Percentiles rank a stretch among this genome's conserved stretches.
Conservation (phyloP, 2,329 filamentous ascomycete species). For the Talaromyces sp. region DNA sequence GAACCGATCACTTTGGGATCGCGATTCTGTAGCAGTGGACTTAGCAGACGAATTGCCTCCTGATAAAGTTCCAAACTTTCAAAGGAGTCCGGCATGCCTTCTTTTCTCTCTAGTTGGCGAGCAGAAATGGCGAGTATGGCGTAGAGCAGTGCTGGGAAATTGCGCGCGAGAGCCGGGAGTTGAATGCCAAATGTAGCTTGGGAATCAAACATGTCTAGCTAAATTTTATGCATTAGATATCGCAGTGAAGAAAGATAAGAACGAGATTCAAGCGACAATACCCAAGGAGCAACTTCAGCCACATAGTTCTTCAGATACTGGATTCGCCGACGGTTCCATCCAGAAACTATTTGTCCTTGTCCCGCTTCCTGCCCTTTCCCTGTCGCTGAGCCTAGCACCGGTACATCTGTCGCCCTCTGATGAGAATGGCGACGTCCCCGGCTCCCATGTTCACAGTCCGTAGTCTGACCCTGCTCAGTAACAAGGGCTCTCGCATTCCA, state of each 20-base stretch:
- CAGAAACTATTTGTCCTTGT: not conserved
- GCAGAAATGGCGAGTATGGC: slow-evolving; percentile 55
- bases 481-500: not conserved
- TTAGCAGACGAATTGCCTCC: slow-evolving; percentile 49
- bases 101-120: slow-evolving; percentile 52
- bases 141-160: slow-evolving; percentile 46
- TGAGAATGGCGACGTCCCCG: not conserved
- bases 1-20: slow-evolving; percentile 52
- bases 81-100: slow-evolving; percentile 43
- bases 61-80: slow-evolving; percentile 55
- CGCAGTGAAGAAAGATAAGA: not conserved
- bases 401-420: not conserved
- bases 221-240: not conserved
- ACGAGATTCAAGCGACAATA: not conserved
- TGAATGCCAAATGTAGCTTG: slow-evolving; percentile 52
- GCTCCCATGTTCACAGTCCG: not conserved
- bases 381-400: slow-evolving; percentile 19
- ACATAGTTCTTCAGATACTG: slow-evolving; percentile 51
- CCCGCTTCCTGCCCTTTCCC: slow-evolving; percentile 14
- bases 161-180: slow-evolving; percentile 49
- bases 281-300: slow-evolving; percentile 51
- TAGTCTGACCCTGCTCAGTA: not conserved
- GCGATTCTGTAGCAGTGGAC: slow-evolving; percentile 48
- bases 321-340: slow-evolving; percentile 1
- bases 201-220: slow-evolving; percentile 57